These are phyloP conservation scores for Suillus subaureus DNA, from an alignment of 768 basidiomycete genomes.

Conservation along the genomic window DNA sequence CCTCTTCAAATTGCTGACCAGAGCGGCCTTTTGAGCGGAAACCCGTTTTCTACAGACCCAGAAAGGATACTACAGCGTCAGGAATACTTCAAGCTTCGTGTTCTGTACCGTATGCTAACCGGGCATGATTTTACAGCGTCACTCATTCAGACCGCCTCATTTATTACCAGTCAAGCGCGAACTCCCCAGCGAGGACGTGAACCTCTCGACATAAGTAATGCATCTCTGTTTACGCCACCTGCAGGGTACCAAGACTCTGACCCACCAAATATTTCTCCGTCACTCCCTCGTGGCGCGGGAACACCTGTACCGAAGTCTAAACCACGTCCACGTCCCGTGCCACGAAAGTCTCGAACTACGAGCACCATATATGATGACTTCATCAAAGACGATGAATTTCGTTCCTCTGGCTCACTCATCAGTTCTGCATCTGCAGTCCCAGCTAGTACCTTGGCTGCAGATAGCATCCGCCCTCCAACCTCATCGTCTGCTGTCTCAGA, in stretches of 20 bases:
- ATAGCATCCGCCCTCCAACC: constrained; percentile 24
- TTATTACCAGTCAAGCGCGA: constrained; percentile 16
- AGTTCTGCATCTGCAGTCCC: constrained; percentile 18
- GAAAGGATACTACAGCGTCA: background rate
- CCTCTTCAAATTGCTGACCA: background rate
- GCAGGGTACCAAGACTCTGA: background rate
- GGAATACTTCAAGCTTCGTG: background rate
- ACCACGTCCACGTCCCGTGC: constrained; percentile 34
- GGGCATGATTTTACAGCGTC: constrained; percentile 11
- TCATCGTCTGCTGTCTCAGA: constrained; percentile 17
- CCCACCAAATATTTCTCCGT: constrained; percentile 15
- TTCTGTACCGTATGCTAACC: background rate
- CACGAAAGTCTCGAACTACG: constrained; percentile 3
- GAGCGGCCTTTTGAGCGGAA: background rate
- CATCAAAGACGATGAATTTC: constrained; percentile 5
- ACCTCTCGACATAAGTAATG: constrained; percentile 10
- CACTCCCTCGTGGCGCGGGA: constrained; percentile 8
- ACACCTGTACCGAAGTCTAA: constrained; percentile 15
- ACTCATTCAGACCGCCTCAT: constrained; percentile 21
- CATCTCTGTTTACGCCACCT: constrained; percentile 33
- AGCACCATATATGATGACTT: constrained; percentile 2
- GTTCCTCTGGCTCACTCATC: constrained; percentile 25
- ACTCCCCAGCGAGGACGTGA: constrained; percentile 18
- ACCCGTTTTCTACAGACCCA: background rate
- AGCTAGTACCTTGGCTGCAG: constrained; percentile 16